A percentile compares a stretch with the other conserved stretches of the same genome.
These are phyloP conservation scores for Senna tora DNA, from an alignment of 306 rosid genomes.

Conservation along the genomic window DNA sequence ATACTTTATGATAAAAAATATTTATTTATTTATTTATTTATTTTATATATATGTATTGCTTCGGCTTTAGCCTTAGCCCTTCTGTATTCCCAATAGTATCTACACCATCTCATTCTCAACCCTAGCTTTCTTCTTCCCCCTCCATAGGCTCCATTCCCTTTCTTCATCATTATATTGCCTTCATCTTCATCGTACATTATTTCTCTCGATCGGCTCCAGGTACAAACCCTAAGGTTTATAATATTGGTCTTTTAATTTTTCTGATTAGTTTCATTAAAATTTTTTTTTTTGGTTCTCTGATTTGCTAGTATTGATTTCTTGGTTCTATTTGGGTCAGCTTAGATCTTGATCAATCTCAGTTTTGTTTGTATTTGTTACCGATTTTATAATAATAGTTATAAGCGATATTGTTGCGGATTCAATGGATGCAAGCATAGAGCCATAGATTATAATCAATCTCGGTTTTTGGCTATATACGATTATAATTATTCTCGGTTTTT, in stretches of 20 bases:
- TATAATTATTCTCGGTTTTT: not conserved
- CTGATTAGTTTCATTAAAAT: too few species aligned
- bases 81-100: not conserved
- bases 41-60: not conserved
- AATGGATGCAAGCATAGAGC: too few species aligned
- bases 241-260: not conserved
- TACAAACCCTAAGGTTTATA: not conserved
- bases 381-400: not conserved
- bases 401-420: not conserved
- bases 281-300: not conserved
- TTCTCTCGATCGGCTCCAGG: conserved; percentile 4
- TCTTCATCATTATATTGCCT: not conserved
- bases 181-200: not conserved
- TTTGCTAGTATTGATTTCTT: not conserved
- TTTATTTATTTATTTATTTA: too few species aligned
- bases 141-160: too few species aligned
- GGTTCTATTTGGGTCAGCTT: not conserved
- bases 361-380: not conserved
- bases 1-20: too few species aligned
- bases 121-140: not conserved
- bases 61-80: rapidly evolving
- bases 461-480: too few species aligned
- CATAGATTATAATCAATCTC: too few species aligned
- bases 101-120: not conserved
- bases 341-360: not conserved